Evolutionary conservation across 2,329 filamentous ascomycete species (phyloP).

Genomic region (Calonectria pseudoreteaudii): DNA sequence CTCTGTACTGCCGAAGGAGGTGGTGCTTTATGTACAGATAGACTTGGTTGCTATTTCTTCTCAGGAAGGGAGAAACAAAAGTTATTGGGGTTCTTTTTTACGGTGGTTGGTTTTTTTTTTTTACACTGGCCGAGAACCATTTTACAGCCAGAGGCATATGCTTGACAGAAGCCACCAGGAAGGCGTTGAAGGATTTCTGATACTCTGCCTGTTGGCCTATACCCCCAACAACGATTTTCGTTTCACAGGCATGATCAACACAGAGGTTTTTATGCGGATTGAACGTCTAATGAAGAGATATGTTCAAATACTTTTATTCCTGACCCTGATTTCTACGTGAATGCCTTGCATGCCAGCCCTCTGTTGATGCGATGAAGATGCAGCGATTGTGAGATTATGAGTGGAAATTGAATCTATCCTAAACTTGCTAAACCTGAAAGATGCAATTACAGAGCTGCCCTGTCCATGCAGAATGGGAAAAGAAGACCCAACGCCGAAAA

Average conservation of each 20-base stretch:
- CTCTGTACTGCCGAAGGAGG: conserved; percentile 39
- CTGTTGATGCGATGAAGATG: not conserved
- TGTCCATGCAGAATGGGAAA: conserved; percentile 3
- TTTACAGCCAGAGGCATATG: conserved; percentile 28
- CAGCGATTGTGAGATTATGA: not conserved
- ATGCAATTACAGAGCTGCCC: conserved; percentile 13
- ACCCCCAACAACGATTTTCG: conserved; percentile 52
- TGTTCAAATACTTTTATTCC: conserved; percentile 32
- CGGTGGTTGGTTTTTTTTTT: conserved; percentile 43
- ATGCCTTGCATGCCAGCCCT: not conserved
- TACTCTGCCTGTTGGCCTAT: conserved; percentile 56
- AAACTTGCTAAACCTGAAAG: conserved; percentile 13
- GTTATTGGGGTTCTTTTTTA: conserved; percentile 44
- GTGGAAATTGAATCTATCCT: conserved; percentile 19
- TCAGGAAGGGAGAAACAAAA: conserved; percentile 52
- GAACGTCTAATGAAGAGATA: conserved; percentile 50
- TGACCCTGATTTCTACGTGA: not conserved
- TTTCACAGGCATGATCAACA: conserved; percentile 51
- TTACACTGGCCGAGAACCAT: conserved; percentile 28
- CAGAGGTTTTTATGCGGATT: conserved; percentile 50
- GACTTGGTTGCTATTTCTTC: conserved; percentile 55
- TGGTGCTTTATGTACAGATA: conserved; percentile 55
- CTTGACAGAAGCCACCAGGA: conserved; percentile 46
- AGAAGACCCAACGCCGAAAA: conserved; percentile 12
- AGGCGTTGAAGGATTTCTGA: conserved; percentile 57